Percentiles rank a stretch among this genome's conserved stretches.
These are phyloP conservation scores for Spathaspora hagerdaliae DNA, from an alignment of 805 yeast species.

Conservation along the genomic window DNA sequence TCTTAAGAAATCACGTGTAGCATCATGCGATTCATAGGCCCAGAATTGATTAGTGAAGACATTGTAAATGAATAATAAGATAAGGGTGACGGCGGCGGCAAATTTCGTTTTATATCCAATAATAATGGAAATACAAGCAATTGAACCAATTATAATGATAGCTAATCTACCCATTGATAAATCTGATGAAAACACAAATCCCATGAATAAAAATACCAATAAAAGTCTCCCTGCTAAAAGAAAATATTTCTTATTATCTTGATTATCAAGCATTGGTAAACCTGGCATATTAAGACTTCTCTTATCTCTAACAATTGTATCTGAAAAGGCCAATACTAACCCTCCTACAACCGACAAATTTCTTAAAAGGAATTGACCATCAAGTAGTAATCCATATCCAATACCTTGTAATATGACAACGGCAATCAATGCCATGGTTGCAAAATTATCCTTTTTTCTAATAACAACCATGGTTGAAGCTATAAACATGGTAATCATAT, in stretches of 20 bases:
- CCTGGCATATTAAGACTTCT: constrained; percentile 69
- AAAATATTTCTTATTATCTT: constrained; percentile 76
- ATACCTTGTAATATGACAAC: constrained; percentile 82
- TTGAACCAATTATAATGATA: constrained; percentile 64
- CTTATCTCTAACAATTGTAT: constrained; percentile 75
- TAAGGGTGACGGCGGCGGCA: constrained; percentile 68
- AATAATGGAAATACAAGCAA: constrained; percentile 71
- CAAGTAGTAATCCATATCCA: constrained; percentile 82
- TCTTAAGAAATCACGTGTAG: constrained; percentile 81
- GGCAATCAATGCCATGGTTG: constrained; percentile 63
- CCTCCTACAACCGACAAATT: constrained; percentile 92
- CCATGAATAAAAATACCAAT: constrained; percentile 77
- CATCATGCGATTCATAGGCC: constrained; percentile 65
- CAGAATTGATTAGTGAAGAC: constrained; percentile 83
- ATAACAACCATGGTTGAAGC: constrained; percentile 72
- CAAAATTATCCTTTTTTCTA: constrained; percentile 63
- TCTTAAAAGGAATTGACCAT: constrained; percentile 76
- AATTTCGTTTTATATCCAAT: constrained; percentile 92
- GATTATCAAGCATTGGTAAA: constrained; percentile 64
- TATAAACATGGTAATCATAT: constrained; percentile 64
- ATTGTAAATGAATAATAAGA: constrained; percentile 72
- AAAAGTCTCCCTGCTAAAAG: constrained; percentile 84
- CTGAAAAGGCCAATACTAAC: constrained; percentile 78
- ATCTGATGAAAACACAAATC: constrained; percentile 72
- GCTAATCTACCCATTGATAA: constrained; percentile 67